phyloP scores from a whole-genome alignment of 805 yeast species.

The Ogataea paradorogensis region DNA sequence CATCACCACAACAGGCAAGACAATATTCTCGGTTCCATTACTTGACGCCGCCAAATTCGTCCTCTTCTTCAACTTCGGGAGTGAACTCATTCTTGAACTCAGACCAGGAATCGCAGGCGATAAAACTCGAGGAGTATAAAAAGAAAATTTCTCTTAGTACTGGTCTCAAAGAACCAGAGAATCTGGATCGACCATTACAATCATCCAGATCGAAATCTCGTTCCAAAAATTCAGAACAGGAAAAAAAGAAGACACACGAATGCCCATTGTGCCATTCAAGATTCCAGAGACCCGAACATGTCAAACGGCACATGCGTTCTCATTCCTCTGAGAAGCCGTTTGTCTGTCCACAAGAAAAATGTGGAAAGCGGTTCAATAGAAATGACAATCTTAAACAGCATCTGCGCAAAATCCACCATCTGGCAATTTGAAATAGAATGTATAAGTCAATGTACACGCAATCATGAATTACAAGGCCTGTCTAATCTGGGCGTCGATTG shows the following conservation, averaged over 20 bases:
- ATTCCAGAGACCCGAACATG: constrained; percentile 73
- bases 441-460: constrained; percentile 4
- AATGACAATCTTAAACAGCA: constrained; percentile 61
- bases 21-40: constrained; percentile 16
- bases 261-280: constrained; percentile 63
- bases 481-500: constrained; percentile 38
- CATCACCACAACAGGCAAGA: constrained; percentile 4
- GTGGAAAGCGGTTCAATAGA: constrained; percentile 56
- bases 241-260: constrained; percentile 55
- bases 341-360: constrained; percentile 48
- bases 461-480: constrained; percentile 25
- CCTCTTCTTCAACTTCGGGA: constrained; percentile 19
- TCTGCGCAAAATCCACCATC: constrained; percentile 55
- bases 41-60: constrained; percentile 24
- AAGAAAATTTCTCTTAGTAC: constrained; percentile 5
- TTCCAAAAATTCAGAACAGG: constrained; percentile 30
- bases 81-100: constrained; percentile 2
- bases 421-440: constrained; percentile 10
- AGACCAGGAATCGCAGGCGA: background rate
- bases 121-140: constrained; percentile 4
- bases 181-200: constrained; percentile 33
- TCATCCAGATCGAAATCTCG: constrained; percentile 35
- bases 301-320: constrained; percentile 58
- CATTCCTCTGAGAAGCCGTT: constrained; percentile 59
- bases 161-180: constrained; percentile 26